Evolutionary conservation across 2,329 filamentous ascomycete genomes (phyloP).

Genomic region (Aspergillus pseudonomiae): DNA sequence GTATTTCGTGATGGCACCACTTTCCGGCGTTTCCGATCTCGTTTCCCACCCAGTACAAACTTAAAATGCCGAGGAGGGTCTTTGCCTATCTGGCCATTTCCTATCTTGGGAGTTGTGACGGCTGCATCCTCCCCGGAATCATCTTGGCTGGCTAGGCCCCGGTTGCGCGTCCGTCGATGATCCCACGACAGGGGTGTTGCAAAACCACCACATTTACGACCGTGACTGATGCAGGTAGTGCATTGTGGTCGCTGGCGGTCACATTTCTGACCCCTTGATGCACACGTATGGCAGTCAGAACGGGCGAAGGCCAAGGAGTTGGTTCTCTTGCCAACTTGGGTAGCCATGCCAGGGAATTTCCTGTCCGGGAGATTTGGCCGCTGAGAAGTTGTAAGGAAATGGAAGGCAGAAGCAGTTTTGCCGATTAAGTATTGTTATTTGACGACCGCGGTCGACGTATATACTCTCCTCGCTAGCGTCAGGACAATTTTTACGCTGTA

Average conservation of each 20-base stretch:
- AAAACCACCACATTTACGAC: constrained; percentile 19
- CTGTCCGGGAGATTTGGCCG: background rate
- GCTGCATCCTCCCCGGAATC: background rate
- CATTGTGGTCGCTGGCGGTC: constrained; percentile 28
- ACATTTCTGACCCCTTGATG: constrained; percentile 18
- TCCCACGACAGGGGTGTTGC: constrained; percentile 19
- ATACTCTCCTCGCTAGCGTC: background rate
- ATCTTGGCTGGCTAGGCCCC: background rate
- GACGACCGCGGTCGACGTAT: background rate
- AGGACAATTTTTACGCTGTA: background rate
- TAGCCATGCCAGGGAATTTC: background rate
- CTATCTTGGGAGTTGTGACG: background rate
- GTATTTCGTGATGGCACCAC: background rate
- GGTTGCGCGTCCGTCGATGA: constrained; percentile 11
- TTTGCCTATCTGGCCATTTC: background rate
- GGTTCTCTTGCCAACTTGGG: constrained; percentile 16
- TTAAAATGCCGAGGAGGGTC: background rate
- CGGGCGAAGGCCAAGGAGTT: constrained; percentile 28
- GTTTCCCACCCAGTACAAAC: background rate
- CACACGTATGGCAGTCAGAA: constrained; percentile 30
- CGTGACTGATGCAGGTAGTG: constrained; percentile 23
- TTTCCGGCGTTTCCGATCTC: background rate
- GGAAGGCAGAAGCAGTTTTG: background rate
- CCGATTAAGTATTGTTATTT: background rate
- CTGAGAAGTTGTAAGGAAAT: background rate